phyloP scores from a whole-genome alignment of 305 asterid genomes.

The Ajuga reptans region DNA sequence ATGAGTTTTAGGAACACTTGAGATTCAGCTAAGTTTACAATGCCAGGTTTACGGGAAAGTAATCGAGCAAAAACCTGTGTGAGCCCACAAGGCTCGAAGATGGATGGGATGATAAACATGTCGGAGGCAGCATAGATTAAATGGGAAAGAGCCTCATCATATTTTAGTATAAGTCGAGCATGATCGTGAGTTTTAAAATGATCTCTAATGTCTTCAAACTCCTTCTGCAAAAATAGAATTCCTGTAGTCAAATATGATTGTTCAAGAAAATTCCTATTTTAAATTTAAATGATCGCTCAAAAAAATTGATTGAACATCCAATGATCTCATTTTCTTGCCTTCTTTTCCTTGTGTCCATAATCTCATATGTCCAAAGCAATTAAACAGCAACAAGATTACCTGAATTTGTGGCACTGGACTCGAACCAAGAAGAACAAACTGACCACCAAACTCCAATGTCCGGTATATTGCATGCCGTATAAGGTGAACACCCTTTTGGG shows the following conservation, averaged over 20 bases:
- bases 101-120: slow-evolving; percentile 87
- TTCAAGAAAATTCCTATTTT: not conserved
- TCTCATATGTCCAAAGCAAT: not conserved
- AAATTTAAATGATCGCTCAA: not conserved
- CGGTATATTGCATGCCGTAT: slow-evolving; percentile 86
- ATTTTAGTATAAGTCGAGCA: slow-evolving; percentile 72
- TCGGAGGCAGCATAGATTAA: slow-evolving; percentile 88
- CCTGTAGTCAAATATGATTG: slow-evolving; percentile 12
- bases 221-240: slow-evolving; percentile 50
- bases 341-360: not conserved
- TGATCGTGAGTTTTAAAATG: slow-evolving; percentile 60
- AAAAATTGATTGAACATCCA: too few species aligned
- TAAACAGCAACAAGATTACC: slow-evolving; percentile 31
- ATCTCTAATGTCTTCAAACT: slow-evolving; percentile 71
- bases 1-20: not conserved
- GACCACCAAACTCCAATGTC: slow-evolving; percentile 91
- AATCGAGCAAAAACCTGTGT: slow-evolving; percentile 59
- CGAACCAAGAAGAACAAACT: slow-evolving; percentile 92
- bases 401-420: slow-evolving; percentile 92
- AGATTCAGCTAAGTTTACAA: not conserved
- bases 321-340: not conserved
- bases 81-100: slow-evolving; percentile 97
- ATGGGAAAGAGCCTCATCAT: slow-evolving; percentile 82
- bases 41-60: slow-evolving; percentile 7
- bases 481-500: slow-evolving; percentile 97